Evolutionary conservation across 2,329 filamentous ascomycete genomes (phyloP), one percentile per base, ranked within the genome.

Genomic region (Orbilia quercus): DNA sequence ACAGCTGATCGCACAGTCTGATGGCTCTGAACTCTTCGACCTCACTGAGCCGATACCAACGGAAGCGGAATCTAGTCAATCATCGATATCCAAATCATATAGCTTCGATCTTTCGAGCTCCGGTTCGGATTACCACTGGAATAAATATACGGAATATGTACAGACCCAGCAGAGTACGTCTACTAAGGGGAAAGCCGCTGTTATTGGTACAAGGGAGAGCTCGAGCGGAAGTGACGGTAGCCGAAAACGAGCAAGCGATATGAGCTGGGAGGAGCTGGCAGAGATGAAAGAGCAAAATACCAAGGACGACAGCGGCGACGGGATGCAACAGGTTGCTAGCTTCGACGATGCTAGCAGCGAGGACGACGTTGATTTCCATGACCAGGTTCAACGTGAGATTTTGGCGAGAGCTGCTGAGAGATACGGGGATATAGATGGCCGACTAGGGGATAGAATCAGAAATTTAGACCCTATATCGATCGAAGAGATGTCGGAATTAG

Each of bases 361-460:
- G n/a, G 75, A 75, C 20, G 75, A 76, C 16, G 57, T 53, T n/a
- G 76, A 77, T 36, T 72, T 72, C 23, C 67, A 72, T 31, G 67
- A 72, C 20, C 67, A 72, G 44, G 58, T 72, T 31, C 67, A 72
- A 34, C 67, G 67, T 22, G 67, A 72, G 16, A 72, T 72, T n/a
- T 45, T 72, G 2, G 67, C 67, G n/a, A 51, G 53, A 36, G 67
- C 67, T 7, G 59, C 59, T 18, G 53, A 72, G 36, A 51, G 47
- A 20, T 72, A 59, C 18, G 67, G 67, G 16, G 67, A 65, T 44
- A 25, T 40, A 2, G 67, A 72, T 11, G 67, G 67, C 12, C 44
- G 67, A 7, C 42, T 72, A 23, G 58, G 53, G 20, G 53, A 64
- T 22, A 59, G 67, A 38, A 72, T 72, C n/a, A 59, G 67, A 25